These are phyloP conservation scores for Tylopilus orsonianus DNA, from an alignment of 1,284 basidiomycete species.

Conservation along the genomic window DNA sequence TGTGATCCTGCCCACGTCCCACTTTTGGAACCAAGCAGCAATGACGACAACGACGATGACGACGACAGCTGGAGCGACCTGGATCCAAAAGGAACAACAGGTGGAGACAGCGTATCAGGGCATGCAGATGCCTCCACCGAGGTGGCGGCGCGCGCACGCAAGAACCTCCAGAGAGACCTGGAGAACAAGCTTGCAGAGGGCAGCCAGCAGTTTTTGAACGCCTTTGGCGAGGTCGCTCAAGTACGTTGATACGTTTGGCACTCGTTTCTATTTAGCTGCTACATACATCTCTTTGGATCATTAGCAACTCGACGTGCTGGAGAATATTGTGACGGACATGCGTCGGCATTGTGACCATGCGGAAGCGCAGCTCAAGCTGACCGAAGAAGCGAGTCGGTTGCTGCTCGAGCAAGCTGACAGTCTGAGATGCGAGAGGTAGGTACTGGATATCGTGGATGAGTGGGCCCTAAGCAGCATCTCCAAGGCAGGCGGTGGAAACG, in stretches of 20 bases:
- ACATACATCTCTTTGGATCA: neutral
- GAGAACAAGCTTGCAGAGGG: conserved; percentile 77
- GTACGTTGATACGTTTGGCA: conserved; percentile 47
- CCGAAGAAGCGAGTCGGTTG: conserved; percentile 77
- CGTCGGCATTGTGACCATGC: conserved; percentile 35
- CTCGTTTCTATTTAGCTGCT: neutral
- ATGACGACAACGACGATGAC: conserved; percentile 33
- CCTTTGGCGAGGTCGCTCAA: conserved; percentile 85
- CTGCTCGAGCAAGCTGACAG: conserved; percentile 87
- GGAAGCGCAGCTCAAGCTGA: conserved; percentile 72
- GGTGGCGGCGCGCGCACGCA: conserved; percentile 68
- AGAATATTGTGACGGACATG: conserved; percentile 24
- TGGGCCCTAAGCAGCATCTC: conserved; percentile 2
- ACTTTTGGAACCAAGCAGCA: too few relatives aligned
- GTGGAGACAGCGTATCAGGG: conserved; percentile 6
- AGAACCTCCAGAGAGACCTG: conserved; percentile 80
- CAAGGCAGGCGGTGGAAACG: conserved; percentile 65
- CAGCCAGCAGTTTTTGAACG: conserved; percentile 77
- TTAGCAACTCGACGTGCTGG: conserved; percentile 28
- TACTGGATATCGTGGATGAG: neutral
- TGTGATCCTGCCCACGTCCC: too few relatives aligned
- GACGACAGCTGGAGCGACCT: conserved; percentile 35
- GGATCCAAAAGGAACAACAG: conserved; percentile 13
- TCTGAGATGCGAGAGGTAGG: conserved; percentile 77
- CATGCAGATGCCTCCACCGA: conserved; percentile 42